Base-by-base conservation (phyloP, 2,329 filamentous ascomycete genomes). In the Cordyceps cateniannulata region DNA sequence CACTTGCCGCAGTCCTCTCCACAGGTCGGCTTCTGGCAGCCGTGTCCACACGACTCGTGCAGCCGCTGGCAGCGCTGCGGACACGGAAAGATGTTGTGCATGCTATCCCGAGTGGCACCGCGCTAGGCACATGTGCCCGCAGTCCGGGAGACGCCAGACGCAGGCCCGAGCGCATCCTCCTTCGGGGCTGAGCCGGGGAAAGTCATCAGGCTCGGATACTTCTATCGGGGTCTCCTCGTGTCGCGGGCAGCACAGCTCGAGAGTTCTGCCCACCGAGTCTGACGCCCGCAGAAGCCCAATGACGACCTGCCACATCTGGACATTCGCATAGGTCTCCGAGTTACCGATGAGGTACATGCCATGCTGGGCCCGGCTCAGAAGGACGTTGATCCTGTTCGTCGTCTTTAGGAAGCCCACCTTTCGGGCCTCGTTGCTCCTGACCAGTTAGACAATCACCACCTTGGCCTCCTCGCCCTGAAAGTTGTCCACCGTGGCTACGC, bases 401-500 rank as follows among this genome's bases (percentile, higher is more conserved):
- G 85, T 86, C 27, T 75, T 80, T 1, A 93, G 74, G 62, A 92
- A 93, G 0, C 89, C 89, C 20, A 81, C 80, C 6, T 79, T 81
- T 10, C 72, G 74, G 9, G 80, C 66, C 0, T 70, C 63, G 65
- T 93, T 93, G 72, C 87, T 90, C 45, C 89, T 81, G 0, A 91
- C 87, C 0, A 93, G 75, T 0, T 86, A 89, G 0, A 92, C 75
- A 3, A 93, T 76, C 0, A 93, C 77, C 9, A 93, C 75, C 56
- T 89, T 86, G 1, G 85, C 85, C 66, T 93, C 88, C 67, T 93
- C 88, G 0, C 89, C 89, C 66, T 93, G 88, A 60, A 90, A 92
- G 64, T 91, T 92, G 69, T 90, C 87, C 0, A 91, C 81, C 0
- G 86, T 91, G 0, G 87, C 85, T 0, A 87, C 70, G 18, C 57